These are phyloP conservation scores for Microbotryum silenes-acaulis DNA, from an alignment of 1,284 basidiomycete species.

Conservation along the genomic window DNA sequence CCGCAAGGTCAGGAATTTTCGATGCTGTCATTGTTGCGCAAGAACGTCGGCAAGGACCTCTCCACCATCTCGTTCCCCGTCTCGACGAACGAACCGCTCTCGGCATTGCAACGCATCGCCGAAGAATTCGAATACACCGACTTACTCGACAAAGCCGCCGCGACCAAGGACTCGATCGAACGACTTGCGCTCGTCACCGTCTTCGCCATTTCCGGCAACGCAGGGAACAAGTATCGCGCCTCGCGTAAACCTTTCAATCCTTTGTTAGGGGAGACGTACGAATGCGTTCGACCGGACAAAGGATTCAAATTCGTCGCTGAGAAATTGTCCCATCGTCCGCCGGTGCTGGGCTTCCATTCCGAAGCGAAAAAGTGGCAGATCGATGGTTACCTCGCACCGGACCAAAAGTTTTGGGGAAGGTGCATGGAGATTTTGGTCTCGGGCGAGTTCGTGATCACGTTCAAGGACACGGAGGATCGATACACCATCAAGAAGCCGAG, in stretches of 20 bases:
- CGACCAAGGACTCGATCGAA: slow-evolving; percentile 56
- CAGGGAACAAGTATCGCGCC: slow-evolving; percentile 60
- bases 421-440: slow-evolving; percentile 32
- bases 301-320: slow-evolving; percentile 65
- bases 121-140: slow-evolving; percentile 76
- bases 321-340: slow-evolving; percentile 78
- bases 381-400: slow-evolving; percentile 59
- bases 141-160: slow-evolving; percentile 56
- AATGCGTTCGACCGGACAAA: slow-evolving; percentile 55
- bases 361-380: slow-evolving; percentile 58
- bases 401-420: slow-evolving; percentile 77
- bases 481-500: slow-evolving; percentile 54
- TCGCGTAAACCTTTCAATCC: slow-evolving; percentile 84
- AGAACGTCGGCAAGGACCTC: slow-evolving; percentile 91
- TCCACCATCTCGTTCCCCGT: slow-evolving; percentile 76
- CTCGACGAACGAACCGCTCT: slow-evolving; percentile 80
- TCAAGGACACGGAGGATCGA: slow-evolving; percentile 28
- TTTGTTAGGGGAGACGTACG: slow-evolving; percentile 80
- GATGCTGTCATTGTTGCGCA: slow-evolving; percentile 75
- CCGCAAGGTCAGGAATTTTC: slow-evolving; percentile 70
- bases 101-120: slow-evolving; percentile 60
- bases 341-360: slow-evolving; percentile 71
- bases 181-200: slow-evolving; percentile 70
- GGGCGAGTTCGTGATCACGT: slow-evolving; percentile 20
- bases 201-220: slow-evolving; percentile 70